phyloP scores from a whole-genome alignment of 352 stramenopile species.

The Phytophthora podocarpi region DNA sequence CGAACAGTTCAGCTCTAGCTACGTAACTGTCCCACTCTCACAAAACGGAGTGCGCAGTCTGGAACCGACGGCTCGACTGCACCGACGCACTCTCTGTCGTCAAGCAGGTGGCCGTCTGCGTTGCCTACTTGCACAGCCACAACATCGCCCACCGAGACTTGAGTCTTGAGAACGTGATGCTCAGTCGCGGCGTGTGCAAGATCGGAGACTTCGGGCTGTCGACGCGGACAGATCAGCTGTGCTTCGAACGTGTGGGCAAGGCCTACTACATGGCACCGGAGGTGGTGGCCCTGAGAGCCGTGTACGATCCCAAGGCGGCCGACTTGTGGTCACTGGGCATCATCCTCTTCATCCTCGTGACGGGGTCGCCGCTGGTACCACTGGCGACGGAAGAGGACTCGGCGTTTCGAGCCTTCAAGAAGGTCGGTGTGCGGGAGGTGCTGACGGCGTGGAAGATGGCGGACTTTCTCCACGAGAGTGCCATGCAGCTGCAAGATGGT shows the following conservation, averaged over 20 bases:
- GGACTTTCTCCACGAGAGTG: constrained; percentile 1
- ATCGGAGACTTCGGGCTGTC: constrained; percentile 65
- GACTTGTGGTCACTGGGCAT: constrained; percentile 68
- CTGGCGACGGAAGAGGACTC: constrained; percentile 33
- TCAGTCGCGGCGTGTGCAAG: constrained; percentile 36
- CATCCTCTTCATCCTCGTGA: constrained; percentile 26
- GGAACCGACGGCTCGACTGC: constrained; percentile 12
- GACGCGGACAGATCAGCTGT: constrained; percentile 7
- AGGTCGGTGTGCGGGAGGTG: constrained; percentile 34
- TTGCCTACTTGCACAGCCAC: constrained; percentile 49
- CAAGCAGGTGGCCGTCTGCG: constrained; percentile 31
- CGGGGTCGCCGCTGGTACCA: constrained; percentile 40
- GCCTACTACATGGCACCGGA: constrained; percentile 48
- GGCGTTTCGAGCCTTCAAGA: constrained; percentile 31
- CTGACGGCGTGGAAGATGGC: constrained; percentile 38
- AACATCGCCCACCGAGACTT: constrained; percentile 53
- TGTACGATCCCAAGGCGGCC: constrained; percentile 44
- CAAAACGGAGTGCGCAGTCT: too few species aligned
- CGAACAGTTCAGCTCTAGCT: too few species aligned
- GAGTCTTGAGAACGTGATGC: constrained; percentile 59
- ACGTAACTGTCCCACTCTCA: too few species aligned
- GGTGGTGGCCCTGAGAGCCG: constrained; percentile 26
- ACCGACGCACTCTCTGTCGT: constrained; percentile 14
- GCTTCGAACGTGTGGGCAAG: constrained; percentile 37
- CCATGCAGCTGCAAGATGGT: constrained; percentile 28